Evolutionary conservation across 169 alveolate genomes (phyloP), one percentile per base, ranked within the genome.

Genomic region (Cryptosporidium tyzzeri): DNA sequence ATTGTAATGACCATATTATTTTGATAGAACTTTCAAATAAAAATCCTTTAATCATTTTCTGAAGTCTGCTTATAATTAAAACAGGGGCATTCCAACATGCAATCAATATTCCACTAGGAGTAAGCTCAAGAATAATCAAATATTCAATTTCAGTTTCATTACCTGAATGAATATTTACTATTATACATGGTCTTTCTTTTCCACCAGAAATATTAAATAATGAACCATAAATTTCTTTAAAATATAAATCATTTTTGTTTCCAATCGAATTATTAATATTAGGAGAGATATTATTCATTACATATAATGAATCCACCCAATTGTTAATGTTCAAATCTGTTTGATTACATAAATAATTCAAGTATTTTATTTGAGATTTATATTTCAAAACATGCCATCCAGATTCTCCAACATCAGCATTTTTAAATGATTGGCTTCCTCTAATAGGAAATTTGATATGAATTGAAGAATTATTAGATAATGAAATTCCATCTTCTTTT

Each of bases 361-460:
- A 53, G 55, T 59, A 80, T 1, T 39, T 80, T 6, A 80, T 16
- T 8, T 39, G 23, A 29, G 80, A 62, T 26, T 59, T 80, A 26
- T 80, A 80, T 44, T 80, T 50, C 41, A 65, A 65, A 59, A 80
- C 21, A 41, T 80, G 89, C 89, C 89, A 80, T 7, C 89, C 89
- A 29, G 23, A 48, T 31, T 80, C 89, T 9, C 35, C 62, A 41
- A 65, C 9, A 21, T 80, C 89, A 39, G 59, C 26, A 18, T 65
- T 67, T 29, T 62, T 59, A n/a, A 33, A 3, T 18, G 53, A 45
- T 0, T 44, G 44, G 6, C 67, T 44, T 45, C 21, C 7, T 39
- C 26, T 35, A 3, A 16, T 44, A 31, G 65, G 41, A 45, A 41
- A 39, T 39, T 23, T 70, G 21, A 70, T 45, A 10, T 26, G 23